phyloP scores from a whole-genome alignment of 2,329 filamentous ascomycete species.

The Chrysoporthe austroafricana region DNA sequence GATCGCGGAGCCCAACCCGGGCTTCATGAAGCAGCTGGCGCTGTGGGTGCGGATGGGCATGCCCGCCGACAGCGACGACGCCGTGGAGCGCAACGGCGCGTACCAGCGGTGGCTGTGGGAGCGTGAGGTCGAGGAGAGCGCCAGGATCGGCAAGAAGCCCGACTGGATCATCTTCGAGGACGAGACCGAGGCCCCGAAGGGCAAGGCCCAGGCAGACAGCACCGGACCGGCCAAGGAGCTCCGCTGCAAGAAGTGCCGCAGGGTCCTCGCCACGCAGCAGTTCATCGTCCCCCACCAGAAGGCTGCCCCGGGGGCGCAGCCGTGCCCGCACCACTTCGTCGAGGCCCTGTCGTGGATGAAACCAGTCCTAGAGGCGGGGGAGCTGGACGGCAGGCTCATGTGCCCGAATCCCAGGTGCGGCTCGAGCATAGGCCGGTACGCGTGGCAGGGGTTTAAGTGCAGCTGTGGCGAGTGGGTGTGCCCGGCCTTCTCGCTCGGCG shows the following conservation, averaged over 20 bases:
- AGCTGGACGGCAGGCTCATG: conserved; percentile 79
- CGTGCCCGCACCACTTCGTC: conserved; percentile 85
- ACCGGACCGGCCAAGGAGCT: conserved; percentile 53
- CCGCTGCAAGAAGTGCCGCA: conserved; percentile 90
- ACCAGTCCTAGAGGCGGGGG: conserved; percentile 75
- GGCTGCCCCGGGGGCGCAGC: conserved; percentile 29
- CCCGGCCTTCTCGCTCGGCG: conserved; percentile 85
- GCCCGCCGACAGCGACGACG: conserved; percentile 59
- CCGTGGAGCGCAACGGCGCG: conserved; percentile 66
- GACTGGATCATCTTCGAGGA: conserved; percentile 84
- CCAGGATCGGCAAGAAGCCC: conserved; percentile 79
- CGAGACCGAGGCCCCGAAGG: conserved; percentile 51
- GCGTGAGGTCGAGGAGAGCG: conserved; percentile 57
- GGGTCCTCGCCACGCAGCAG: conserved; percentile 55
- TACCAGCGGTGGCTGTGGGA: conserved; percentile 76
- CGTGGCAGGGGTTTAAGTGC: conserved; percentile 94
- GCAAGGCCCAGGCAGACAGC: conserved; percentile 28
- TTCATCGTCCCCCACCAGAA: conserved; percentile 70
- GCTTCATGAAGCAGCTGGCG: conserved; percentile 87
- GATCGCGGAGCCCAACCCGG: conserved; percentile 85
- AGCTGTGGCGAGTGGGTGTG: conserved; percentile 90
- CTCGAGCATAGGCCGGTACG: conserved; percentile 86
- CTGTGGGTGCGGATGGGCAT: conserved; percentile 89
- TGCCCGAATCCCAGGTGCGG: conserved; percentile 81
- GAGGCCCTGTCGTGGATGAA: conserved; percentile 97